phyloP scores from a whole-genome alignment of 805 yeast genomes.

The Brettanomyces custersianus region DNA sequence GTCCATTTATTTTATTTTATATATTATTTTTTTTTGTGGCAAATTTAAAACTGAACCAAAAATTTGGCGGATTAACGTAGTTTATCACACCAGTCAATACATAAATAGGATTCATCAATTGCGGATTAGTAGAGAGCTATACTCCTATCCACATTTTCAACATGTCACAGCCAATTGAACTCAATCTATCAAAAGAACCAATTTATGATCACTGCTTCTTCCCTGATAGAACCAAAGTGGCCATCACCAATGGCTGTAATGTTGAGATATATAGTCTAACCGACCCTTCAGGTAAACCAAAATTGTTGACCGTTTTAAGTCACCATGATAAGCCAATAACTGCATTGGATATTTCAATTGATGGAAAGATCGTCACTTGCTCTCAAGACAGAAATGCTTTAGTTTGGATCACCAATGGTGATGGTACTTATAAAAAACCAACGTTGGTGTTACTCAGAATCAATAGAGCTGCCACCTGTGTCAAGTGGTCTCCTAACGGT shows the following conservation, averaged over 20 bases:
- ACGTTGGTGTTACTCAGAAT: constrained; percentile 88
- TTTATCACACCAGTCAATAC: too few relatives aligned
- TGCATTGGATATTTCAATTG: constrained; percentile 82
- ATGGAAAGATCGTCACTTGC: constrained; percentile 90
- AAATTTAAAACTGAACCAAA: too few relatives aligned
- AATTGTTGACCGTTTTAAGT: constrained; percentile 52
- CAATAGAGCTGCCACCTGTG: constrained; percentile 90
- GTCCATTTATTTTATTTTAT: too few relatives aligned
- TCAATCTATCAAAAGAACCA: constrained; percentile 65
- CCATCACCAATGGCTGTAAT: constrained; percentile 70
- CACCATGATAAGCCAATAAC: constrained; percentile 94
- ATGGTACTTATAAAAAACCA: constrained; percentile 55
- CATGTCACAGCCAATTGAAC: constrained; percentile 25
- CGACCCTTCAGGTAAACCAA: constrained; percentile 38
- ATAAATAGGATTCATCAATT: too few relatives aligned
- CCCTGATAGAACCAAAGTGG: constrained; percentile 52
- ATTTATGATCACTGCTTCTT: constrained; percentile 90
- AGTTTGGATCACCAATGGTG: constrained; percentile 79
- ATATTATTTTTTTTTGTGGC: too few relatives aligned
- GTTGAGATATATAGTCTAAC: constrained; percentile 67
- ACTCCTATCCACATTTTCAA: constrained; percentile 21
- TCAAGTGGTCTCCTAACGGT: constrained; percentile 94
- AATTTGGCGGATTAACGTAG: too few relatives aligned
- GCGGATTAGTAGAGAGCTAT: constrained; percentile 26
- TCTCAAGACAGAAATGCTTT: constrained; percentile 97